A percentile compares a stretch with the other conserved stretches of the same genome.
phyloP scores from a whole-genome alignment of 192 early-diverging fungal species.

The Coemansia sp. region DNA sequence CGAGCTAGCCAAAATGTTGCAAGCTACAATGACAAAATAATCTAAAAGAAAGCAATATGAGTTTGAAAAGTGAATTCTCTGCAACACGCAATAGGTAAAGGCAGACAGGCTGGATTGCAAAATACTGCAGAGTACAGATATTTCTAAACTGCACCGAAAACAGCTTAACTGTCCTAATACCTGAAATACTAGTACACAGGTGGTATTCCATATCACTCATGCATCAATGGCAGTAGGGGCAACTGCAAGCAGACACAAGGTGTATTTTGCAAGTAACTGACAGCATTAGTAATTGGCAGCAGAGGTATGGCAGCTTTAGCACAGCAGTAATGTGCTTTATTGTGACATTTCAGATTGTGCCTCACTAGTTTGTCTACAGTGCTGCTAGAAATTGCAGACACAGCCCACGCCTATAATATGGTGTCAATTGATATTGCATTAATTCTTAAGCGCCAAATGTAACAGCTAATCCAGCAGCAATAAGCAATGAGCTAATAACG shows the following conservation, averaged over 20 bases:
- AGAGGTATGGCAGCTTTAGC: neutral
- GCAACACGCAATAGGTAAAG: no score
- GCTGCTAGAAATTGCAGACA: neutral
- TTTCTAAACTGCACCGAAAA: neutral
- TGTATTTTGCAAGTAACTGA: neutral
- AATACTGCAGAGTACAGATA: neutral
- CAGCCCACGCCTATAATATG: no score
- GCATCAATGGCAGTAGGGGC: neutral
- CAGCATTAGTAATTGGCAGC: neutral
- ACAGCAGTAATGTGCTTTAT: neutral
- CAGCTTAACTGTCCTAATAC: slow-evolving; percentile 6
- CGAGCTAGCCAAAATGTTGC: no score
- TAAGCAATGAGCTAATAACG: neutral
- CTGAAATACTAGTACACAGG: neutral
- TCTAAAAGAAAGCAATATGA: no score
- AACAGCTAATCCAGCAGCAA: slow-evolving; percentile 12
- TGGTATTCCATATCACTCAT: neutral
- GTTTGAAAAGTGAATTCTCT: no score
- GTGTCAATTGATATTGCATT: neutral
- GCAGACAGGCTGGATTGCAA: neutral
- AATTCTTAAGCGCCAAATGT: slow-evolving; percentile 5
- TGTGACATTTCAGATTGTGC: neutral
- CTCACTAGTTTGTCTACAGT: no score
- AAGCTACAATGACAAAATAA: no score
- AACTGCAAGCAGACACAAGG: no score